Percentiles rank a stretch among this genome's conserved stretches.
Evolutionary conservation across 1,139 yeast genomes (phyloP).

Genomic region (Saccharomyces hybrid): DNA sequence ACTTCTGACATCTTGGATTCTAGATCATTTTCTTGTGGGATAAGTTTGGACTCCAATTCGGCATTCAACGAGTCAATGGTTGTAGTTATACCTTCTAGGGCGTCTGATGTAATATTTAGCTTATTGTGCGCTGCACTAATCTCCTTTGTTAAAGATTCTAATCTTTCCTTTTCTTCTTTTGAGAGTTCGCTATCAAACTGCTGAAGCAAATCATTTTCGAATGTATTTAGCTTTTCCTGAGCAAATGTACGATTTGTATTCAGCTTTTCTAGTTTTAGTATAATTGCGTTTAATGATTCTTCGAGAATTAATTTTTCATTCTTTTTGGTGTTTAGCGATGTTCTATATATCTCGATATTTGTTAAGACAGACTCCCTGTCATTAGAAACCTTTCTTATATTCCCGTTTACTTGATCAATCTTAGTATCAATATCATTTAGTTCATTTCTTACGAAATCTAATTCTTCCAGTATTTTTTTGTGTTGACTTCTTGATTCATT

Average conservation of each 20-base stretch:
- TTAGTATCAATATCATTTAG: constrained; percentile 35
- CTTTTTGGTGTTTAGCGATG: constrained; percentile 36
- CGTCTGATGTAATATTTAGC: constrained; percentile 39
- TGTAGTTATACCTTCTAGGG: constrained; percentile 45
- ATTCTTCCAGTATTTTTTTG: constrained; percentile 35
- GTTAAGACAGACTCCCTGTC: constrained; percentile 37
- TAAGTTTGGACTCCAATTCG: constrained; percentile 50
- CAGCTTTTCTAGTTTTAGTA: constrained; percentile 27
- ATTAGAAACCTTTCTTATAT: constrained; percentile 40
- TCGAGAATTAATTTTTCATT: constrained; percentile 38
- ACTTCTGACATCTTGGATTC: constrained; percentile 14
- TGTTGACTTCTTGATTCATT: constrained; percentile 46
- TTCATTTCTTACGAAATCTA: constrained; percentile 16
- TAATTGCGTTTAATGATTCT: constrained; percentile 37
- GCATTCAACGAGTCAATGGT: constrained; percentile 46
- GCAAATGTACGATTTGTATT: constrained; percentile 22
- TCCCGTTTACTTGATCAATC: constrained; percentile 41
- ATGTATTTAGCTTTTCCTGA: constrained; percentile 35
- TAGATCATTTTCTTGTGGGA: constrained; percentile 34
- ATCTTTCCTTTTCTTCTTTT: constrained; percentile 37
- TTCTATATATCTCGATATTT: constrained; percentile 40
- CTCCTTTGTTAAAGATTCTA: constrained; percentile 36
- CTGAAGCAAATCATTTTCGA: constrained; percentile 44
- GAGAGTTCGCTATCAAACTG: constrained; percentile 51
- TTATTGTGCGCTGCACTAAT: constrained; percentile 39